phyloP scores from a whole-genome alignment of 1,284 basidiomycete genomes.

The Termitomyces sp. region DNA sequence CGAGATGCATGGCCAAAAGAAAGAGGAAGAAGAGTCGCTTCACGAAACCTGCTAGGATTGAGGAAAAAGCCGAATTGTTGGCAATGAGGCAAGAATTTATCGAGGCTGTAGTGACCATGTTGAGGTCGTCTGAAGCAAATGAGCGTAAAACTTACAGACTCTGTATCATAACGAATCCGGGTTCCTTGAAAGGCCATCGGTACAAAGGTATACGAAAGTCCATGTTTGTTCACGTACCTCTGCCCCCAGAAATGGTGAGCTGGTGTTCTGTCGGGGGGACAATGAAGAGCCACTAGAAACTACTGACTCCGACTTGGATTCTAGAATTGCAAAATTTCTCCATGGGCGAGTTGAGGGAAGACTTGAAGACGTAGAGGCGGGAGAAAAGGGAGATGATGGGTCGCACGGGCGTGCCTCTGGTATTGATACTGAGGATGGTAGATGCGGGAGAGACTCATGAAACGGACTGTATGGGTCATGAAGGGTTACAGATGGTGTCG shows the following conservation, averaged over 20 bases:
- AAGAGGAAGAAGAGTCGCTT: slow-evolving; percentile 29
- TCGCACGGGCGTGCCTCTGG: slow-evolving; percentile 26
- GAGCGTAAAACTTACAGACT: slow-evolving; percentile 27
- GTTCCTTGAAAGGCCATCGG: slow-evolving; percentile 26
- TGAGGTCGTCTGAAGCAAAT: background rate
- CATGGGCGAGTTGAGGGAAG: slow-evolving; percentile 36
- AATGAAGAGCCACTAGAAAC: slow-evolving; percentile 33
- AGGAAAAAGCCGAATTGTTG: slow-evolving; percentile 46
- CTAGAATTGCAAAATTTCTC: slow-evolving; percentile 29
- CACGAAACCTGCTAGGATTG: slow-evolving; percentile 35
- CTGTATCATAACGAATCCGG: slow-evolving; percentile 29
- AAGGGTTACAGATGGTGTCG: slow-evolving; percentile 37
- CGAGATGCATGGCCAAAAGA: slow-evolving; percentile 34
- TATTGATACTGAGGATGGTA: slow-evolving; percentile 26
- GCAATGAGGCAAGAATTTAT: slow-evolving; percentile 38
- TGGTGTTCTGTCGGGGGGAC: slow-evolving; percentile 29
- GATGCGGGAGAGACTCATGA: slow-evolving; percentile 26
- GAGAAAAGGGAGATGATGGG: slow-evolving; percentile 35
- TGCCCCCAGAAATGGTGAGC: slow-evolving; percentile 28
- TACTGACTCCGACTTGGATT: slow-evolving; percentile 32
- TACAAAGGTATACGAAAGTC: background rate
- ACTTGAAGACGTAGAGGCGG: slow-evolving; percentile 36
- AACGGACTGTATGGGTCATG: slow-evolving; percentile 37
- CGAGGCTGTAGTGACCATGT: slow-evolving; percentile 26
- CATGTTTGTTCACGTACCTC: slow-evolving; percentile 25